Conservation (phyloP, 2,329 filamentous ascomycete genomes). For the Coleophoma eucalyptorum region DNA sequence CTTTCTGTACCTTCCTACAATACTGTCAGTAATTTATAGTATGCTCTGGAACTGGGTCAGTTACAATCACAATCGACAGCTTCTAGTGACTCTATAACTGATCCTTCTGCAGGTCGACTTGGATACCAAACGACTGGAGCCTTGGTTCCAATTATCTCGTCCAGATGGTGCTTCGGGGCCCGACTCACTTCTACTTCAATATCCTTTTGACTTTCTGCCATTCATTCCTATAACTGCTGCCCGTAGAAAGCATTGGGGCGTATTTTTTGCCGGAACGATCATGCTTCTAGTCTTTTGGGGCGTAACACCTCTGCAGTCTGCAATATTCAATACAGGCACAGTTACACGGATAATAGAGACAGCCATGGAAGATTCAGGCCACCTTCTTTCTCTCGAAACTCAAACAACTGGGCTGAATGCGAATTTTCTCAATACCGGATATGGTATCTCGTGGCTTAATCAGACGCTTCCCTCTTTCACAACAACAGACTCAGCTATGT, state of each 20-base stretch:
- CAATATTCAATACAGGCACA: slow-evolving; percentile 41
- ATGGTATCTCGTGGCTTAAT: slow-evolving; percentile 41
- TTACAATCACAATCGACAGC: neutral
- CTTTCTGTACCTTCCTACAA: slow-evolving; percentile 50
- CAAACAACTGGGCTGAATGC: slow-evolving; percentile 29
- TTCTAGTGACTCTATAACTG: neutral
- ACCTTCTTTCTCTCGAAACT: slow-evolving; percentile 21
- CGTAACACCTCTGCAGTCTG: slow-evolving; percentile 50
- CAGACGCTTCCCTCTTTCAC: slow-evolving; percentile 41
- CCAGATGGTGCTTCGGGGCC: slow-evolving; percentile 35
- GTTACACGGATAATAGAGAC: slow-evolving; percentile 18
- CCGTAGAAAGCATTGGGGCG: slow-evolving; percentile 43
- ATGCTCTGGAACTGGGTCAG: slow-evolving; percentile 40
- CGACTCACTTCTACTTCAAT: slow-evolving; percentile 47
- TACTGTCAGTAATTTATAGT: slow-evolving; percentile 50
- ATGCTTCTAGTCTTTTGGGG: slow-evolving; percentile 51
- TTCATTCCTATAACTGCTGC: slow-evolving; percentile 37
- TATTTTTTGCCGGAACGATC: slow-evolving; percentile 41
- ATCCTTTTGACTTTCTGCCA: slow-evolving; percentile 46
- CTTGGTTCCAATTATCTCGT: slow-evolving; percentile 54
- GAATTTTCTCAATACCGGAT: slow-evolving; percentile 38
- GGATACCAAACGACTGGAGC: slow-evolving; percentile 54
- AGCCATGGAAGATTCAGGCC: slow-evolving; percentile 17
- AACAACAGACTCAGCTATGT: slow-evolving; percentile 34
- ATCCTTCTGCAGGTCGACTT: slow-evolving; percentile 47